These are phyloP conservation scores for Capsella bursapastoris DNA, from an alignment of 345 rosid species.

Conservation along the genomic window DNA sequence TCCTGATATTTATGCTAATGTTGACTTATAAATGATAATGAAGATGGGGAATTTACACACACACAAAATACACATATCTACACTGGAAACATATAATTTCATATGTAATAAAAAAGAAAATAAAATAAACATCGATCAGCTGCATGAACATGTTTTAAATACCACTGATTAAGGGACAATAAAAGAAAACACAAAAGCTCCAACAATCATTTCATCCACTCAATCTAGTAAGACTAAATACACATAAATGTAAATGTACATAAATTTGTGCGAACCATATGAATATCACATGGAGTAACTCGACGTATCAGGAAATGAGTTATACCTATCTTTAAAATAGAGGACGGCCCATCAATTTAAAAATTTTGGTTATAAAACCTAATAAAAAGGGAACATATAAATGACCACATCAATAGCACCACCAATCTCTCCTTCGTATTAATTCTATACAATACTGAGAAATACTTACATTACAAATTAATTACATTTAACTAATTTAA, in stretches of 20 bases:
- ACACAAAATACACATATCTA: not conserved
- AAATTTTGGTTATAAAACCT: conserved; percentile 30
- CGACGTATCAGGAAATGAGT: conserved; percentile 38
- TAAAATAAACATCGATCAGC: not conserved
- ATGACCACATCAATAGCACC: conserved; percentile 21
- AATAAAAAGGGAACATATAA: conserved; percentile 9
- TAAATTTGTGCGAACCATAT: conserved; percentile 26
- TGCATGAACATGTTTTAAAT: conserved; percentile 16
- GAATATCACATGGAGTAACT: conserved; percentile 35
- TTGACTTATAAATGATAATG: not conserved
- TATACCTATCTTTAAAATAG: conserved; percentile 20
- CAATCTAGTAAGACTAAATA: conserved; percentile 1
- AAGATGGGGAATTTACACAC: not conserved
- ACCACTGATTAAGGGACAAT: not conserved
- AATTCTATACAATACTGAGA: conserved; percentile 22
- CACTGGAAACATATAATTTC: not conserved
- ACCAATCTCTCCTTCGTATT: conserved; percentile 19
- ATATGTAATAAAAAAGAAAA: not conserved
- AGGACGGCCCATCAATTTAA: conserved; percentile 16
- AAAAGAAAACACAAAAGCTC: conserved; percentile 5
- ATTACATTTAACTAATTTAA: not conserved
- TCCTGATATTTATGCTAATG: not conserved
- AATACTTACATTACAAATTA: conserved; percentile 8
- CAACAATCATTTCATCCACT: conserved; percentile 20
- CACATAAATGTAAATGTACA: conserved; percentile 16